phyloP scores from a whole-genome alignment of 768 basidiomycete genomes.

The Lactarius quietus region DNA sequence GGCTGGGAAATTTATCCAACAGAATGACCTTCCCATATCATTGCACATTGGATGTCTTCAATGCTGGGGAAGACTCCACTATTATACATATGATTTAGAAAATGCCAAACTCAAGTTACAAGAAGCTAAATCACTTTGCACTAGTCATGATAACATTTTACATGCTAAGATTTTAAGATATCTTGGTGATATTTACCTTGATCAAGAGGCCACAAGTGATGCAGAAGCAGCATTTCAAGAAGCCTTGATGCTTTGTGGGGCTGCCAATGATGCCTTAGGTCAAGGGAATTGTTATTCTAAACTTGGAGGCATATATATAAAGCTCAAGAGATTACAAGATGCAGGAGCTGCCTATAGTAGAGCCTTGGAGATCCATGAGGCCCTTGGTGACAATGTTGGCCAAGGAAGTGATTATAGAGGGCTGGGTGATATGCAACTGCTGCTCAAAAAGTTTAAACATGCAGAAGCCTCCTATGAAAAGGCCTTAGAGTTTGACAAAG shows the following conservation, averaged over 20 bases:
- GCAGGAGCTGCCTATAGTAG: background rate
- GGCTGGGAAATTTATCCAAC: background rate
- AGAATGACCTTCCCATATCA: background rate
- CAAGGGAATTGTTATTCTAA: background rate
- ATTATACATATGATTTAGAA: background rate
- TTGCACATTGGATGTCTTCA: background rate
- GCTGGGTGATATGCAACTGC: background rate
- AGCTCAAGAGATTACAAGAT: background rate
- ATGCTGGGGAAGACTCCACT: background rate
- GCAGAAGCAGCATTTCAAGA: background rate
- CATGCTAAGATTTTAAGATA: background rate
- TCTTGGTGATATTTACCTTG: background rate
- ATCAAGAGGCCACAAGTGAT: background rate
- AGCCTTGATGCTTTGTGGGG: background rate
- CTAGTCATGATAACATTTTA: background rate
- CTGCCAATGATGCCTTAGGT: background rate
- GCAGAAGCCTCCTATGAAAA: background rate
- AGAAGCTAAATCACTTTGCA: background rate
- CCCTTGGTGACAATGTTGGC: background rate
- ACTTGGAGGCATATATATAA: slow-evolving; percentile 6
- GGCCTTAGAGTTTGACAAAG: background rate
- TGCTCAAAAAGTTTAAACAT: background rate
- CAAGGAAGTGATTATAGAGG: slow-evolving; percentile 1
- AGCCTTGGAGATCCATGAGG: slow-evolving; percentile 1
- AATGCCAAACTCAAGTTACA: background rate